phyloP scores from a whole-genome alignment of 2,329 filamentous ascomycete genomes.

The Neopestalotiopsis rosae region DNA sequence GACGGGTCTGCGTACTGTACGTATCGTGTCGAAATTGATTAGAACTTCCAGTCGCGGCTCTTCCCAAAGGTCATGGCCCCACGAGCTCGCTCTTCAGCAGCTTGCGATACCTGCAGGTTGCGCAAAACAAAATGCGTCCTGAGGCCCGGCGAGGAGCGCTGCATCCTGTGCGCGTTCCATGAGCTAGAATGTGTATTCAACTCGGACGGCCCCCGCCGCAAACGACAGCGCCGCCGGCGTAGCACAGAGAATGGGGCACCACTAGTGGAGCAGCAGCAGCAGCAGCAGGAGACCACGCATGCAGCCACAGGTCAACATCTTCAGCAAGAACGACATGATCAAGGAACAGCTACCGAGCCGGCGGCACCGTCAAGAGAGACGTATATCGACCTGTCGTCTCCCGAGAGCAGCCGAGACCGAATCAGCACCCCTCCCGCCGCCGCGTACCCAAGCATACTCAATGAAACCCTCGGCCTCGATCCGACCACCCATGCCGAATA shows the following conservation, averaged over 20 bases:
- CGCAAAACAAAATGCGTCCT: constrained; percentile 9
- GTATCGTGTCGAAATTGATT: not conserved
- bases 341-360: not conserved
- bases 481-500: not conserved
- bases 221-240: constrained; percentile 5
- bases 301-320: no score
- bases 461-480: constrained; percentile 6
- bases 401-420: not conserved
- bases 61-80: not conserved
- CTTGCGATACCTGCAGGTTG: constrained; percentile 7
- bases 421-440: not conserved
- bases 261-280: not conserved
- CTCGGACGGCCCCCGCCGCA: not conserved
- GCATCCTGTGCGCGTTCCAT: constrained; percentile 10
- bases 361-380: not conserved
- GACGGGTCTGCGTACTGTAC: not conserved
- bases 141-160: not conserved
- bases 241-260: not conserved
- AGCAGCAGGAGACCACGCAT: not conserved
- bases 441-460: constrained; percentile 1
- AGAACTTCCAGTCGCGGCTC: not conserved
- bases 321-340: not conserved
- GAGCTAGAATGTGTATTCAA: constrained; percentile 1
- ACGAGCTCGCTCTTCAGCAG: not conserved
- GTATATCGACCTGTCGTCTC: not conserved